Conservation (phyloP, 805 yeast genomes). For the Candida gorgasii region DNA sequence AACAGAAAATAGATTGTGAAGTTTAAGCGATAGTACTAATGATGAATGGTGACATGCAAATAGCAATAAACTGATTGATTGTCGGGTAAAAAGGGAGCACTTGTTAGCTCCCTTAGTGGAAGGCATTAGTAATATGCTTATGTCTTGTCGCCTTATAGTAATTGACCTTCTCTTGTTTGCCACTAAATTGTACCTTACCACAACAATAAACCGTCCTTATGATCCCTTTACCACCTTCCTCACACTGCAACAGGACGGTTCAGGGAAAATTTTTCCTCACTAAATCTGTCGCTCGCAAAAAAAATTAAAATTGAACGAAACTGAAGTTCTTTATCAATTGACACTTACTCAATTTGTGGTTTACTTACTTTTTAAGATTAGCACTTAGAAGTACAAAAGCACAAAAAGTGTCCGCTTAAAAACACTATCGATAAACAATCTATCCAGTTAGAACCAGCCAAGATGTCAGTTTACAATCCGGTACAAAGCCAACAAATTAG, state of each 20-base stretch:
- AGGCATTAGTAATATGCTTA: too few species aligned
- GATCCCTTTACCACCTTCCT: slow-evolving; percentile 1
- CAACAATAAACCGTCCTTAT: neutral
- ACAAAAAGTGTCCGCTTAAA: neutral
- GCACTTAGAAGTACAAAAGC: neutral
- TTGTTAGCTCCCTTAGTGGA: too few species aligned
- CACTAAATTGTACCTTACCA: neutral
- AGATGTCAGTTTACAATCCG: slow-evolving; percentile 36
- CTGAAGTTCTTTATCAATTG: slow-evolving; percentile 1
- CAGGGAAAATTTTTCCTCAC: slow-evolving; percentile 4
- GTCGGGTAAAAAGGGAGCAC: too few species aligned
- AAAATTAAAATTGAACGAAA: slow-evolving; percentile 3
- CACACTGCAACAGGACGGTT: neutral
- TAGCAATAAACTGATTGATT: too few species aligned
- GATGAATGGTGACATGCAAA: too few species aligned
- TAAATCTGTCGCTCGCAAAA: slow-evolving; percentile 4
- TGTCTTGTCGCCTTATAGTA: too few species aligned
- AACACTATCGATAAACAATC: too few species aligned
- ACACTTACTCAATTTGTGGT: neutral
- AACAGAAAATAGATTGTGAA: too few species aligned
- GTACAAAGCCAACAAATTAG: slow-evolving; percentile 29
- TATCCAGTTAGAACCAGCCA: neutral
- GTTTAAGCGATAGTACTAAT: too few species aligned
- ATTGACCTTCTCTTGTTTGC: too few species aligned
- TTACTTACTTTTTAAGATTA: neutral